Base-by-base conservation (phyloP, 2,329 filamentous ascomycete genomes). In the Aspergillus novofumigatus region DNA sequence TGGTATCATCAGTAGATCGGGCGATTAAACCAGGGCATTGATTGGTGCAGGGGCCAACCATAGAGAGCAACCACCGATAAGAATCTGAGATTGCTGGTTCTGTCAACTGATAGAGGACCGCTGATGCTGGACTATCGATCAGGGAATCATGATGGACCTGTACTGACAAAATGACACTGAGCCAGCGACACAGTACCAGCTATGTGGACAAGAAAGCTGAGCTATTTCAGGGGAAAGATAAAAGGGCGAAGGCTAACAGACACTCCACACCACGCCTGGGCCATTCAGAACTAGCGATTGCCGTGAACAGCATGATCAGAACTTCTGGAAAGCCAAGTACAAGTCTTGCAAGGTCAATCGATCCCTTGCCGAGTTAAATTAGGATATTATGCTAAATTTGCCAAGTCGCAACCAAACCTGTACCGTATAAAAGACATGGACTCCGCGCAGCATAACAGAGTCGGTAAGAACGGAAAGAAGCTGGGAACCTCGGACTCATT, bases 351-450 rank as follows among this genome's bases (percentile, higher is more conserved):
- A 48, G 28, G 41, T 35, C 54, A 52, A 57, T 38, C 29, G 44
- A 49, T 55, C 50, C 49, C 44, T 58, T 53, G 51, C 54, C 53
- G 52, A 63, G 64, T 63, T 55, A 63, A 17, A 71, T 72, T 71
- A 72, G 63, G 64, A 64, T 67, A 69, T 72, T 71, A 72, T 68
- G 62, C 61, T 68, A 65, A 57, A 54, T 59, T 56, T 60, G 59
- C 56, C 60, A 63, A 60, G 61, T 51, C 55, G 62, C 60, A 50
- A 49, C 57, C 62, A 65, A 67, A 66, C 62, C 61, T 68, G 62
- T 69, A 71, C 63, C 62, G 63, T 72, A 72, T 71, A 71, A 70
- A 65, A 51, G 64, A 72, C 70, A 72, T 67, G 58, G 62, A 62
- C 69, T 65, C 66, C 58, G 59, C 51, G 54, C 53, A 50, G 51